phyloP scores from a whole-genome alignment of 495 filamentous ascomycete genomes.

The Penicillium egyptiacum region DNA sequence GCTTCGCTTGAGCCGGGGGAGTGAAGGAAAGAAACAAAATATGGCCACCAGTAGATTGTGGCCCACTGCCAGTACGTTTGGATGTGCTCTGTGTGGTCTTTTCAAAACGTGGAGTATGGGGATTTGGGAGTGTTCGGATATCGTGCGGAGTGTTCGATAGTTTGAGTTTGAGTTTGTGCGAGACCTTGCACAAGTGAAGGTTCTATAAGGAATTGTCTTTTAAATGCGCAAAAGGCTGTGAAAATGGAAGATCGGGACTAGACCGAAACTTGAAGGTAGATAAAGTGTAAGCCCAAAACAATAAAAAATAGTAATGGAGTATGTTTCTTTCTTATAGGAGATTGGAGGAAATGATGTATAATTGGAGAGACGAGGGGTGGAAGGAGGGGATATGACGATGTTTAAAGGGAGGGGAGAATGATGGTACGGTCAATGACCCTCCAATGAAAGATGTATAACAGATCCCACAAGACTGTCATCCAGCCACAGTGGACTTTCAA shows the following conservation, averaged over 20 bases:
- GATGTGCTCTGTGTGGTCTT: background rate
- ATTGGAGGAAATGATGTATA: constrained; percentile 16
- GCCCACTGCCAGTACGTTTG: background rate
- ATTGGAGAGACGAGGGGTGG: constrained; percentile 25
- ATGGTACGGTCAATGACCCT: constrained; percentile 29
- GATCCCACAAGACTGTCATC: constrained; percentile 15
- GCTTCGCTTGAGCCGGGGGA: background rate
- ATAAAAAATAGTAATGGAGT: background rate
- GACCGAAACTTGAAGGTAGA: background rate
- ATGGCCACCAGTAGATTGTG: background rate
- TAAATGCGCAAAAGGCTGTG: background rate
- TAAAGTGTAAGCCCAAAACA: background rate
- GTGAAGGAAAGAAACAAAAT: background rate
- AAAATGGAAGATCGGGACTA: constrained; percentile 6
- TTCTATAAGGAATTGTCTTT: background rate
- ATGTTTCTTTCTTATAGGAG: constrained; percentile 15
- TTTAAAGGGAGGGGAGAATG: constrained; percentile 19
- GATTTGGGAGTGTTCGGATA: background rate
- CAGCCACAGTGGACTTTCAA: constrained; percentile 22
- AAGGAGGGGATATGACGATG: constrained; percentile 30
- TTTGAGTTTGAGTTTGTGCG: background rate
- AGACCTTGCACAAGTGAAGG: background rate
- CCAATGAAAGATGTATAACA: constrained; percentile 24
- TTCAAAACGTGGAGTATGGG: background rate
- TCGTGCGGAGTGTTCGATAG: background rate